Evolutionary conservation across 2,329 filamentous ascomycete genomes (phyloP), one percentile per base, ranked within the genome.

Genomic region (Ciborinia camelliae): DNA sequence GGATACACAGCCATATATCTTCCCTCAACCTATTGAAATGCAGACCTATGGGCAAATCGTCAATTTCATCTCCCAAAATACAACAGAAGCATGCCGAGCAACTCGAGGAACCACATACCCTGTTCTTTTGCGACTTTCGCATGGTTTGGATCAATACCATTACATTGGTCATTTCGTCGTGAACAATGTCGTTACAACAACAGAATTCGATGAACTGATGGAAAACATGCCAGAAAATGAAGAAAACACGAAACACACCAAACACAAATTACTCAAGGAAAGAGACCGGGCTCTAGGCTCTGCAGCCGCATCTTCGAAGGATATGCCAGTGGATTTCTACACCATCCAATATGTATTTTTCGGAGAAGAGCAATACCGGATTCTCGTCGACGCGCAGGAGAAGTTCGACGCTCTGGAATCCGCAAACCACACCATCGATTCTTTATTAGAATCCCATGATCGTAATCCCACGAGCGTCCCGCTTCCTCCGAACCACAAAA

Each of bases 121-220:
- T 28, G 20, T 23, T 23, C 7, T 41, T 41, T 12, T 41, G 4
- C 35, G 2, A 54, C 14, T 12, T 54, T 28, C 52, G 3, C 35
- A 26, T 12, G 35, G 28, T 18, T 8, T 9, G 28, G 35, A 54
- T 10, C 14, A 41, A 10, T 54, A 54, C 12, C 12, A 54, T 7
- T 54, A 54, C 35, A 20, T 54, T 4, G 52, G 52, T 41, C 23
- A 54, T 54, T 41, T 54, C 28, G 52, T 54, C 20, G 52, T 54
- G 10, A 54, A 12, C 35, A 54, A 15, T 20, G 8, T 54, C 14
- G 32, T 54, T 20, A 54, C 52, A 41, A 54, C 14, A 10, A 20
- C 14, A 39, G 15, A 28, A 9, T 41, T 54, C 8, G 8, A 39
- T 28, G 35, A 41, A 54, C 14, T 28, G 8, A 28, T 54, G 3